phyloP scores from a whole-genome alignment of 139 green algal species.

The Coelastrella sp. region DNA sequence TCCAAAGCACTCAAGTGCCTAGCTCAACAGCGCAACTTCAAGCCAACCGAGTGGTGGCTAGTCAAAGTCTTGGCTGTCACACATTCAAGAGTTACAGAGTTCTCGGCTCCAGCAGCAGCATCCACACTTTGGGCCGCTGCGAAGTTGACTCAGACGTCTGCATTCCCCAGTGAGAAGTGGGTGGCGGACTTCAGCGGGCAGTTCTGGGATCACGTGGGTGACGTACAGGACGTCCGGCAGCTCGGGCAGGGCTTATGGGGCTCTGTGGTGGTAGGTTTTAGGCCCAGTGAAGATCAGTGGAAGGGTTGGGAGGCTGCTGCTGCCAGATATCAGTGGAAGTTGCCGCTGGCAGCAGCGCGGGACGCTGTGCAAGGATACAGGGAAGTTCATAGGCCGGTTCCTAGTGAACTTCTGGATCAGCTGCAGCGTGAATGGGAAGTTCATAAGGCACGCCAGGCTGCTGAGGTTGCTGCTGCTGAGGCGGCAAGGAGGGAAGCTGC shows the following conservation, averaged over 20 bases:
- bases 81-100: background rate
- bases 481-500: conserved; percentile 3
- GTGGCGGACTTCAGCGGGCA: background rate
- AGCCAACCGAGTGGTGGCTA: background rate
- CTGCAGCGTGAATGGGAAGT: background rate
- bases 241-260: conserved; percentile 28
- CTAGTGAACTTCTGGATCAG: background rate
- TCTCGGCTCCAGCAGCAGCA: background rate
- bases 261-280: background rate
- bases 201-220: background rate
- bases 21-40: background rate
- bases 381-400: background rate
- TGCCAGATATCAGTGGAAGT: background rate
- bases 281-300: conserved; percentile 8
- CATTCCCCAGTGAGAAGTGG: conserved; percentile 27
- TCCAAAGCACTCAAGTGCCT: background rate
- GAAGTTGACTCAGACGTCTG: background rate
- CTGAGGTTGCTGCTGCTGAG: conserved; percentile 6
- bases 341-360: conserved; percentile 8
- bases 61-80: conserved; percentile 6
- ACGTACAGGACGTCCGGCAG: background rate
- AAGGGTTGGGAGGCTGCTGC: conserved; percentile 1
- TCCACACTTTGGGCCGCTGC: conserved; percentile 10
- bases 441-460: background rate
- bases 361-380: conserved; percentile 6